These are phyloP conservation scores for Marasmius sp. DNA, from an alignment of 1,284 basidiomycete genomes.

Conservation along the genomic window DNA sequence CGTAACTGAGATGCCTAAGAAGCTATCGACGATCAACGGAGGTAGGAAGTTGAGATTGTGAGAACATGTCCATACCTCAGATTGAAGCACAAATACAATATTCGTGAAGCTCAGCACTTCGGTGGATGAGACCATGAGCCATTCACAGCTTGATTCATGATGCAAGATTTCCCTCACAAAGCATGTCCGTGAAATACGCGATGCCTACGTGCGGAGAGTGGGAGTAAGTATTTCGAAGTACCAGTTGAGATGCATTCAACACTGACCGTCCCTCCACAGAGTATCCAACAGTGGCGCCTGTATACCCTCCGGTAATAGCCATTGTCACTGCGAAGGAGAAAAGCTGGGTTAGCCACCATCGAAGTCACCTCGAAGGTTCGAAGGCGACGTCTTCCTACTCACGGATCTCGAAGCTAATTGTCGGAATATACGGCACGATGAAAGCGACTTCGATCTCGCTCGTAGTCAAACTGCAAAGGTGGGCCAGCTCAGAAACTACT, in stretches of 20 bases:
- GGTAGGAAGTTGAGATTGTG: neutral
- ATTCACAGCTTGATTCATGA: neutral
- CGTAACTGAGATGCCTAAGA: conserved; percentile 16
- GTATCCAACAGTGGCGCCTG: conserved; percentile 19
- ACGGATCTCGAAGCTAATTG: conserved; percentile 13
- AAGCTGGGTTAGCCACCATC: neutral
- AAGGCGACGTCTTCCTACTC: neutral
- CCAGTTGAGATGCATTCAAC: neutral
- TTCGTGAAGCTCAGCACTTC: conserved; percentile 19
- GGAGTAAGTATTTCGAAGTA: neutral
- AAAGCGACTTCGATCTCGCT: conserved; percentile 5
- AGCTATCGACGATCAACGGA: neutral
- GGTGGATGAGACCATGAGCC: neutral
- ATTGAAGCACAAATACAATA: conserved; percentile 17
- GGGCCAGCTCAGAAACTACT: neutral
- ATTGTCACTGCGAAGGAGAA: conserved; percentile 19
- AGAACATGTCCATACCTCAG: conserved; percentile 7
- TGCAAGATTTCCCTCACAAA: conserved; percentile 9
- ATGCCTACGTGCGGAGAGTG: conserved; percentile 15
- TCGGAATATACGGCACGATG: conserved; percentile 9
- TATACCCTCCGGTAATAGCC: conserved; percentile 14
- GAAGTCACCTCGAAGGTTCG: conserved; percentile 7
- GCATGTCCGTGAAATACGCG: conserved; percentile 22
- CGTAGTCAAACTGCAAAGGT: conserved; percentile 8
- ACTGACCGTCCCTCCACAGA: conserved; percentile 22